Evolutionary conservation across 495 filamentous ascomycete species (phyloP).

Genomic region (Aspergillus conjunctus): DNA sequence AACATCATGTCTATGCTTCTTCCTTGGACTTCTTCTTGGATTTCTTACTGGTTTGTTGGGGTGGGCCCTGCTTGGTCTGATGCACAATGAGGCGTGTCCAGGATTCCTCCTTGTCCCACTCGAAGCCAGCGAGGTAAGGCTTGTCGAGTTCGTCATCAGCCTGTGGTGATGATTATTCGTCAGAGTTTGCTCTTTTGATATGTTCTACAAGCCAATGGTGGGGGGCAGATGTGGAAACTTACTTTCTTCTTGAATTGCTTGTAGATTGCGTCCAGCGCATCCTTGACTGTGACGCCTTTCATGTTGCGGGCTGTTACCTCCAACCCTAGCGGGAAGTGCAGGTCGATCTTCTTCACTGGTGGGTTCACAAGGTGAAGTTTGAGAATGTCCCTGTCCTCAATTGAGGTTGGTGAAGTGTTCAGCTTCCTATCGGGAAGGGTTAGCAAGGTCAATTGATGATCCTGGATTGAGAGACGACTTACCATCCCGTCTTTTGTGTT

Average conservation of each 20-base stretch:
- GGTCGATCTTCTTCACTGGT: constrained; percentile 88
- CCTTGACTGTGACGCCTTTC: constrained; percentile 93
- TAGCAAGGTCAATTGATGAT: constrained; percentile 11
- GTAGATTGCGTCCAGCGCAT: constrained; percentile 89
- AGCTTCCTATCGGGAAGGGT: constrained; percentile 66
- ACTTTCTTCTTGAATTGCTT: constrained; percentile 95
- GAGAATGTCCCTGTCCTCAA: constrained; percentile 81
- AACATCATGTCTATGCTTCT: constrained; percentile 34
- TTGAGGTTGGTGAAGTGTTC: constrained; percentile 73
- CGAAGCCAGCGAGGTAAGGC: constrained; percentile 86
- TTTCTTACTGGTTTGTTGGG: constrained; percentile 57
- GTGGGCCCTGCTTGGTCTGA: constrained; percentile 68
- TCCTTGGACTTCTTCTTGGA: constrained; percentile 69
- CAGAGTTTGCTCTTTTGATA: constrained; percentile 11
- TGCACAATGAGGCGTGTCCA: constrained; percentile 78
- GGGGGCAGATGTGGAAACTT: constrained; percentile 1
- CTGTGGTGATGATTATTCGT: constrained; percentile 46
- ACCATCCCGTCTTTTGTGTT: constrained; percentile 90
- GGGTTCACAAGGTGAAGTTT: constrained; percentile 78
- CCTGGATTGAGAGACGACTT: constrained; percentile 36
- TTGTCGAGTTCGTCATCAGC: constrained; percentile 82
- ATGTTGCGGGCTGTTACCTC: constrained; percentile 86
- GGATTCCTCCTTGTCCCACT: constrained; percentile 90
- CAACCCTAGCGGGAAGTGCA: constrained; percentile 83
- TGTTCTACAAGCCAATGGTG: not conserved